Base-by-base conservation (phyloP, 1,284 basidiomycete genomes). In the Pisolithus thermaeus region DNA sequence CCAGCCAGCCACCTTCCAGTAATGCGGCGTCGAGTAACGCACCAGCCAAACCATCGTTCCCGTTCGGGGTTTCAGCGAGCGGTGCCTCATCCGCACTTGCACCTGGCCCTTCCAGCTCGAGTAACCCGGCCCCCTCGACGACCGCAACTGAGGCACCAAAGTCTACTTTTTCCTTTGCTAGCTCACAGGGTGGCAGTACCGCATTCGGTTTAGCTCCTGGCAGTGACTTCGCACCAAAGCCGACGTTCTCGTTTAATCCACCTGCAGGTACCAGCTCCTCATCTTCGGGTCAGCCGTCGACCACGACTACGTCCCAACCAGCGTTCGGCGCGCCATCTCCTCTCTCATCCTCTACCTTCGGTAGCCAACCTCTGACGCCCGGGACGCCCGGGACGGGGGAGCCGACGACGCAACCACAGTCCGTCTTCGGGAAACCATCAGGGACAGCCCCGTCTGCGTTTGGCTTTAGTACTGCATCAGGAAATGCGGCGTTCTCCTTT, bases 361-460 rank as follows among this genome's bases (percentile, higher is more conserved):
- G 32, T 35, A 12, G 51, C 12, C 51, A 53, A 28, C 44, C 51
- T n/a, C 42, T 38, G 4, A 16, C 51, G 6, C 12, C 39, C 20
- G 40, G 35, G 25, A 43, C 50, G 4, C 16, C 49, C 28, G 37
- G 37, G 37, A 53, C 51, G 39, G 32, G 46, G 25, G 53, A 56
- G 43, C 44, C 54, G 8, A 47, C 52, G 3, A n/a, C 51, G 9
- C 46, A 44, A 14, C 18, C 53, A 37, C 58, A 64, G 40, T 47
- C 57, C 30, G 18, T 51, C 27, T 60, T 66, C 47, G 55, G 59
- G n/a, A 62, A 60, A 27, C 53, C 69, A 3, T 30, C 53, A 12
- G 55, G 56, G 25, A 18, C 52, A n/a, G 56, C 58, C 4, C 58
- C 65, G 4, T 61, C 52, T 51, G 52, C 68, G 4, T 74, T 74